Evolutionary conservation across 495 filamentous ascomycete species (phyloP).

Genomic region (Geopyxis carbonaria): DNA sequence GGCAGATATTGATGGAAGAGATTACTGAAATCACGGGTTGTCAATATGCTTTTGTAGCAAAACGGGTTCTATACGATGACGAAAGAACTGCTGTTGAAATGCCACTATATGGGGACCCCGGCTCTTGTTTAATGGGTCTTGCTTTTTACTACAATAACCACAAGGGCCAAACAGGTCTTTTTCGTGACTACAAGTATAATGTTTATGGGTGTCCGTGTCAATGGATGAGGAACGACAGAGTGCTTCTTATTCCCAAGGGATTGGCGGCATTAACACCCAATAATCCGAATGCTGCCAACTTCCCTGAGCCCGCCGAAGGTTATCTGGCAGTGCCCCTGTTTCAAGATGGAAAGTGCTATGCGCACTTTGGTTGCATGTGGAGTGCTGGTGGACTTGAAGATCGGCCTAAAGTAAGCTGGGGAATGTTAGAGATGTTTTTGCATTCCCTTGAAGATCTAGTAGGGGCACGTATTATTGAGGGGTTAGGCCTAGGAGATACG

Average conservation of each 20-base stretch:
- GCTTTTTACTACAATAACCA: conserved; percentile 57
- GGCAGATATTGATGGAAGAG: conserved; percentile 48
- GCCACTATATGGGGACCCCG: conserved; percentile 39
- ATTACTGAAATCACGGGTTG: conserved; percentile 45
- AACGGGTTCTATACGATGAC: conserved; percentile 45
- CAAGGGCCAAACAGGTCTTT: conserved; percentile 34
- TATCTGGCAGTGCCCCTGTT: conserved; percentile 60
- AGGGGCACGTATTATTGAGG: conserved; percentile 39
- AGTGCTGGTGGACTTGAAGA: conserved; percentile 39
- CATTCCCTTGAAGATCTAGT: conserved; percentile 64
- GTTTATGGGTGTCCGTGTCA: conserved; percentile 46
- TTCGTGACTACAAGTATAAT: conserved; percentile 46
- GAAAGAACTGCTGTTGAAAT: conserved; percentile 38
- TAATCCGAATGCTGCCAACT: conserved; percentile 44
- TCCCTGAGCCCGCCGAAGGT: conserved; percentile 41
- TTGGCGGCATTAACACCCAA: conserved; percentile 41
- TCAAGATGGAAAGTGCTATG: conserved; percentile 50
- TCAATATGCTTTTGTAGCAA: conserved; percentile 57
- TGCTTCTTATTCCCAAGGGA: conserved; percentile 51
- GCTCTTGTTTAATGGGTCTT: conserved; percentile 47
- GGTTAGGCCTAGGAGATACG: conserved; percentile 28
- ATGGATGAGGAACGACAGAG: conserved; percentile 58
- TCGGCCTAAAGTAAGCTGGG: conserved; percentile 41
- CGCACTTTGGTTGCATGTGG: conserved; percentile 65
- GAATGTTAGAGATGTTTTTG: conserved; percentile 53